Evolutionary conservation across 192 early-diverging fungal species (phyloP), one percentile per base, ranked within the genome.

Genomic region (Gonapodya prolifera): DNA sequence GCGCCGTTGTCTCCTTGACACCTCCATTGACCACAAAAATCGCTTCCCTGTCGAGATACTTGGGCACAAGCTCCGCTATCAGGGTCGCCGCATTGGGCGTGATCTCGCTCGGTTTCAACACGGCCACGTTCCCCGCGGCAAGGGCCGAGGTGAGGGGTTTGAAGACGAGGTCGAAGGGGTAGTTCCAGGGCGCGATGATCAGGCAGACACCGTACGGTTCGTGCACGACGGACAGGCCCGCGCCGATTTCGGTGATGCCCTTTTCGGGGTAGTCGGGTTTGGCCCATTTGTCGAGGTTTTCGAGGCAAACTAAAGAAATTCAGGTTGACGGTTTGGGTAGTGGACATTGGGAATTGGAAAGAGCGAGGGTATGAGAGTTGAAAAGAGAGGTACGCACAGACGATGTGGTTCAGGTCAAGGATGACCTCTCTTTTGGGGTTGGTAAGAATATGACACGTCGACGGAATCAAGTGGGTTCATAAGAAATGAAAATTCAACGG

Each of bases 41-140:
- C 35, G 87, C 83, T n/a, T 77, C 70, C 17, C 81, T 75, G 78
- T 96, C 94, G 75, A 98, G 81, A 80, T 93, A 96, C 82, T 88
- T 83, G 33, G 89, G 87, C 2, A 97, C 8, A 29, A 92, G 73
- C 18, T 86, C 78, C 2, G 87, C 84, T 0, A 97, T 35, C 31
- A 90, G 83, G 1, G 81, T 79, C 0, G 93, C 91, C 0, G 87
- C 85, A 75, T 94, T 85, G 17, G 83, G 35, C 2, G 93, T 73
- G 0, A 95, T 79, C 86, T 98, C 96, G 8, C 94, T 94, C 2
- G 93, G 95, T 69, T 94, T 94, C 23, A 92, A 23, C 1, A 92
- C 75, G 1, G 86, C 91, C 0, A 89, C 89, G 85, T 95, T 95
- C 18, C 96, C 96, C 1, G 92, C 96, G 2, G 95, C 94, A 78